Evolutionary conservation across 2,329 filamentous ascomycete genomes (phyloP).

Genomic region (Sporothrix sp.): DNA sequence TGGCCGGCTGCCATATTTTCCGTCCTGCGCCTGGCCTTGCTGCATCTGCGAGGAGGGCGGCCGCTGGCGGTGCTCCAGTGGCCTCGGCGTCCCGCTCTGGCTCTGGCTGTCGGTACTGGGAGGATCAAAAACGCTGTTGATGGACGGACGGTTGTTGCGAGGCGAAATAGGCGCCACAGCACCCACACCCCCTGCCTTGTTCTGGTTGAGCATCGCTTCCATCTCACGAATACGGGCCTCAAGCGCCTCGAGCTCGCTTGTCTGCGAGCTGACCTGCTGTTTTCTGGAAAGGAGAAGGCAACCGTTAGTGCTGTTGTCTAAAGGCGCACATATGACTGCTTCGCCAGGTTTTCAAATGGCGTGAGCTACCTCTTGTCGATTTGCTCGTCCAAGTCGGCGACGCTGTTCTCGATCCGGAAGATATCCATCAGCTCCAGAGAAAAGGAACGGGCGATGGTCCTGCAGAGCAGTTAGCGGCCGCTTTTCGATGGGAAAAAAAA

Average conservation of each 20-base stretch:
- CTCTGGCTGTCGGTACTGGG: conserved; percentile 8
- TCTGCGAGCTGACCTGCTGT: conserved; percentile 63
- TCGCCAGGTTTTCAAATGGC: too few species aligned
- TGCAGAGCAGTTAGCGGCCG: conserved; percentile 29
- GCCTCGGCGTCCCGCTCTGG: conserved; percentile 16
- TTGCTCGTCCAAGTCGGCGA: conserved; percentile 63
- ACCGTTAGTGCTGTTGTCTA: neutral
- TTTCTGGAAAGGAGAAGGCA: conserved; percentile 47
- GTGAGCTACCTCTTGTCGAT: conserved; percentile 65
- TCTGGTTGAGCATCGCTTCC: conserved; percentile 59
- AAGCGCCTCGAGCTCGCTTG: conserved; percentile 73
- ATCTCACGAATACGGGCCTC: conserved; percentile 77
- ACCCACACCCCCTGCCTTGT: neutral
- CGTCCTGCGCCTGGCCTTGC: conserved; percentile 6
- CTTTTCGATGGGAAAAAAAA: neutral
- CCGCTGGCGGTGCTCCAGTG: conserved; percentile 14
- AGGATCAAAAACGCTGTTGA: conserved; percentile 22
- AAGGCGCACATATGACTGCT: too few species aligned
- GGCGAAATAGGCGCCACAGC: neutral
- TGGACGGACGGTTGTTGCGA: conserved; percentile 20
- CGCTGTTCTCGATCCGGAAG: conserved; percentile 74
- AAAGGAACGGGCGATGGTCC: conserved; percentile 80
- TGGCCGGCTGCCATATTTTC: conserved; percentile 40
- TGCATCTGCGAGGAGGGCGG: conserved; percentile 18
- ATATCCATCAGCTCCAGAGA: conserved; percentile 78